Conservation (phyloP, 1,139 yeast genomes). For the Sugiyamaella grinbergsii region DNA sequence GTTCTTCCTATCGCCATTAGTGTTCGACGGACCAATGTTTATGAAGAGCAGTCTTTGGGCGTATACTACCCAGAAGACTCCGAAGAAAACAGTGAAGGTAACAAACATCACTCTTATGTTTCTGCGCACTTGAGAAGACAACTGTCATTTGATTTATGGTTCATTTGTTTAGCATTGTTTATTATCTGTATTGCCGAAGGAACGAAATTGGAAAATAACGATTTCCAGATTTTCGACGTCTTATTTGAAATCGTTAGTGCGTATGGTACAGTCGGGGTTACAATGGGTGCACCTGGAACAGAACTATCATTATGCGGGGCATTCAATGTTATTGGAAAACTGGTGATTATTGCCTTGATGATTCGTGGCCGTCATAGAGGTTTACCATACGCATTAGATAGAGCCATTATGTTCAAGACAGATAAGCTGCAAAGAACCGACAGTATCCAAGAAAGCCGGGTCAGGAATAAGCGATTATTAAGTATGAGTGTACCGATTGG, state of each 20-base stretch:
- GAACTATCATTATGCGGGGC: slow-evolving; percentile 72
- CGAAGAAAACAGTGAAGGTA: slow-evolving; percentile 37
- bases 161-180: slow-evolving; percentile 80
- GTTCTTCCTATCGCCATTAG: slow-evolving; percentile 95
- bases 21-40: slow-evolving; percentile 93
- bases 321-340: slow-evolving; percentile 72
- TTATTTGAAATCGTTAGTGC: slow-evolving; percentile 92
- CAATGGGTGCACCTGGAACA: slow-evolving; percentile 74
- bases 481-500: slow-evolving; percentile 26
- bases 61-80: slow-evolving; percentile 57
- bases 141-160: slow-evolving; percentile 94
- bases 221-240: slow-evolving; percentile 69
- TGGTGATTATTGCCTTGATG: slow-evolving; percentile 85
- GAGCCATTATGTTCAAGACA: slow-evolving; percentile 88
- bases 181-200: slow-evolving; percentile 87
- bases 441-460: slow-evolving; percentile 41
- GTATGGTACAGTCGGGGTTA: slow-evolving; percentile 92
- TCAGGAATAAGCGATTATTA: slow-evolving; percentile 24
- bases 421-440: slow-evolving; percentile 71
- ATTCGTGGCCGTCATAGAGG: slow-evolving; percentile 97
- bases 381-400: slow-evolving; percentile 86
- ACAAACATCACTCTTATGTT: slow-evolving; percentile 54
- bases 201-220: slow-evolving; percentile 51
- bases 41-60: slow-evolving; percentile 94
- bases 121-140: slow-evolving; percentile 91